Conservation (phyloP, 2,329 filamentous ascomycete genomes). For the Phyllosticta capitalensis region DNA sequence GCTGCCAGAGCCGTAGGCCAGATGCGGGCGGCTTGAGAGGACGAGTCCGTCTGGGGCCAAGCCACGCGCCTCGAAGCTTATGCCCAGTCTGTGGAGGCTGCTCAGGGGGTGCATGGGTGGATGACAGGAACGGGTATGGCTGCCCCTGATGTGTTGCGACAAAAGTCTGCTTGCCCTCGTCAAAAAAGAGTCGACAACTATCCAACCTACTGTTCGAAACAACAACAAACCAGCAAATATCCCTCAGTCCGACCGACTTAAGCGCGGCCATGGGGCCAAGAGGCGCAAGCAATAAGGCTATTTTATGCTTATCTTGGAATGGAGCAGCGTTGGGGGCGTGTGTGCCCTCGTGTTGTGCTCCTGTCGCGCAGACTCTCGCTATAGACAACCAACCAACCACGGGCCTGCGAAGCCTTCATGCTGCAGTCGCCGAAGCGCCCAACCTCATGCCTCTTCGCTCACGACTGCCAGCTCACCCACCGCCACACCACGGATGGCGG, state of each 20-base stretch:
- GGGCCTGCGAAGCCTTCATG: too few species aligned
- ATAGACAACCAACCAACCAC: not conserved
- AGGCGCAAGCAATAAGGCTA: not conserved
- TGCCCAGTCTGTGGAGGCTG: not conserved
- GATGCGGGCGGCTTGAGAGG: not conserved
- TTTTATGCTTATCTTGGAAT: not conserved
- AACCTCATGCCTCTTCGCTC: not conserved
- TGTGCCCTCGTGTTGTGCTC: not conserved
- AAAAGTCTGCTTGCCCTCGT: too few species aligned
- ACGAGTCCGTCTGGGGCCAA: not conserved
- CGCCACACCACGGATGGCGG: not conserved
- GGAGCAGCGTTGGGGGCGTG: not conserved
- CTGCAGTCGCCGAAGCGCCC: not conserved
- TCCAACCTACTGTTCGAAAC: not conserved
- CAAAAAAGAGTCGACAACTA: too few species aligned
- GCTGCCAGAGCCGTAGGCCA: not conserved
- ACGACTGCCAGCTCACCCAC: not conserved
- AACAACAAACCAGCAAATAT: not conserved
- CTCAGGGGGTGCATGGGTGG: not conserved
- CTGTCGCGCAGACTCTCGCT: not conserved
- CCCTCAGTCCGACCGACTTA: not conserved
- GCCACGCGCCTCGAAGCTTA: not conserved
- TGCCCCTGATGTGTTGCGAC: not conserved
- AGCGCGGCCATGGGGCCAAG: not conserved
- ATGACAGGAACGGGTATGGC: not conserved